Percentiles rank a stretch among this genome's conserved stretches.
These are phyloP conservation scores for Brassica rapa DNA, from an alignment of 345 rosid species.

Conservation along the genomic window DNA sequence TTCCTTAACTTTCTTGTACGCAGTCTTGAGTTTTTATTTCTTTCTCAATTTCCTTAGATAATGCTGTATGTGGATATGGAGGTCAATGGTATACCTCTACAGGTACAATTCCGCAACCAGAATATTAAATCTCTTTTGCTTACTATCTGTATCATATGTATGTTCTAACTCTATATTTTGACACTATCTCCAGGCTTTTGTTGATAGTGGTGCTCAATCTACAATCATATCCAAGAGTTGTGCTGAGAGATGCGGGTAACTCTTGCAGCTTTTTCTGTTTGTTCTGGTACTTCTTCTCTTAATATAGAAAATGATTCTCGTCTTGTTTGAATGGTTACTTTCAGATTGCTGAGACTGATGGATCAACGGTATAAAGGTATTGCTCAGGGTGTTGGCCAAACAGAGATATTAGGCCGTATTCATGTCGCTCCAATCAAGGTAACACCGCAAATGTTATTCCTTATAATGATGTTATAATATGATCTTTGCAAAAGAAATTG, in stretches of 20 bases:
- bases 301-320: background rate
- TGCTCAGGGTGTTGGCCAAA: conserved; percentile 99
- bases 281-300: conserved; percentile 7
- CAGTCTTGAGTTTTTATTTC: conserved; percentile 18
- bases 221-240: conserved; percentile 98
- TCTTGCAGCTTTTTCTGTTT: conserved; percentile 1
- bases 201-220: conserved; percentile 98
- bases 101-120: conserved; percentile 53
- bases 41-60: conserved; percentile 51
- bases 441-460: background rate
- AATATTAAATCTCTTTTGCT: background rate
- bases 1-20: conserved; percentile 58
- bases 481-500: background rate
- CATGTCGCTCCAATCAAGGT: conserved; percentile 99
- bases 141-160: background rate
- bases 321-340: conserved; percentile 24
- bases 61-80: conserved; percentile 99
- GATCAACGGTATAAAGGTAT: conserved; percentile 91
- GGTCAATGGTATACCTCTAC: conserved; percentile 87
- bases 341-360: conserved; percentile 86
- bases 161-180: conserved; percentile 10
- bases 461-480: background rate
- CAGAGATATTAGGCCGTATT: conserved; percentile 95
- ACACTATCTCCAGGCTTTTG: conserved; percentile 71
- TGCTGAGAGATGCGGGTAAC: conserved; percentile 95